Percentiles rank a stretch among this genome's conserved stretches.
Conservation (phyloP, 73 alveolate species). For the Symbiodinium natans region DNA sequence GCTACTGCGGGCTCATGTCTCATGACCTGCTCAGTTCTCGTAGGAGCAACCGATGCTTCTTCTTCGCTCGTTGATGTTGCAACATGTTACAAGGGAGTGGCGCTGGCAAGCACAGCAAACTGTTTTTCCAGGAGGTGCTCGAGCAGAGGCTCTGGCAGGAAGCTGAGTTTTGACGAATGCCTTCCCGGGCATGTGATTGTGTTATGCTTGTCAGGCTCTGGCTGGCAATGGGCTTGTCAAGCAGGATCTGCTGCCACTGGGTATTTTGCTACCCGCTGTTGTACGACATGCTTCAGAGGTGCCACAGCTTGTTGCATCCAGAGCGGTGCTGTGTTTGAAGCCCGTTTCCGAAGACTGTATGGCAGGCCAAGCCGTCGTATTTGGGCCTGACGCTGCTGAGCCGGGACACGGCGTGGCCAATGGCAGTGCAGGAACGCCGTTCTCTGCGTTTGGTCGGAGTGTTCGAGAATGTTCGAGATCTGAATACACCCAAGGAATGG, state of each 20-base stretch:
- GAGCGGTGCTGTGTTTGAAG: neutral
- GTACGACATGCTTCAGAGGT: neutral
- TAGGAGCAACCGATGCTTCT: neutral
- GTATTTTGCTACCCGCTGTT: slow-evolving; percentile 13
- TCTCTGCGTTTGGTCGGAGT: too few relatives aligned
- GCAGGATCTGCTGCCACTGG: slow-evolving; percentile 56
- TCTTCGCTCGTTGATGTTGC: too few relatives aligned
- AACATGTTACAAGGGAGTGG: too few relatives aligned
- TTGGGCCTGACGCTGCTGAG: neutral
- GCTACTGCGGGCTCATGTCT: slow-evolving; percentile 2
- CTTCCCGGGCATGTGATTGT: neutral
- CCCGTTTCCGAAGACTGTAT: neutral
- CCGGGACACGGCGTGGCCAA: neutral
- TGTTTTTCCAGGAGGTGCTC: neutral
- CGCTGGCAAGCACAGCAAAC: too few relatives aligned
- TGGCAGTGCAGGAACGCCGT: neutral
- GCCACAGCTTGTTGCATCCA: neutral
- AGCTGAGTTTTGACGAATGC: neutral
- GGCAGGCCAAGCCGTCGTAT: neutral
- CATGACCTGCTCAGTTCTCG: slow-evolving; percentile 2
- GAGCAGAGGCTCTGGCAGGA: slow-evolving; percentile 25
- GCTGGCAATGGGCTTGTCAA: slow-evolving; percentile 44
- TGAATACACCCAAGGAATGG: too few relatives aligned
- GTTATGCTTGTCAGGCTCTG: neutral
- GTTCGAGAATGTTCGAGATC: too few relatives aligned